phyloP scores from a whole-genome alignment of 371 early-diverging fungal genomes.

The Saksenaea vasiformis region DNA sequence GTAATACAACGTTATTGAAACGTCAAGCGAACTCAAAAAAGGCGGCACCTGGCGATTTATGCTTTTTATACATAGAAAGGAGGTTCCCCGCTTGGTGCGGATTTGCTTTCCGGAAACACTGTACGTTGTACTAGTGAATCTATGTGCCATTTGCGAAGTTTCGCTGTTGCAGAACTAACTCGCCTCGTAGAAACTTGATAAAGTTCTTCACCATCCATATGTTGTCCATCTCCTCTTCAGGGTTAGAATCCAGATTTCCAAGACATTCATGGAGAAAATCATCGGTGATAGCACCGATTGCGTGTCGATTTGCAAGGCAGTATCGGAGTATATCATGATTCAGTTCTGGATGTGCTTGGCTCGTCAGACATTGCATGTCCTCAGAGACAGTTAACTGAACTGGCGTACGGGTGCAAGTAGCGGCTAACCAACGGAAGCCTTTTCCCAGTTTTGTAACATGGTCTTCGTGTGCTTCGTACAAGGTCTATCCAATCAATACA shows the following conservation, averaged over 20 bases:
- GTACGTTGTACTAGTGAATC: no score
- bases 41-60: no score
- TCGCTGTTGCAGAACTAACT: not conserved
- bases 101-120: no score
- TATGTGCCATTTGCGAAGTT: no score
- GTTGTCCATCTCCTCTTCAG: constrained; percentile 19
- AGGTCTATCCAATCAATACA: constrained; percentile 14
- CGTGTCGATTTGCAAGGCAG: not conserved
- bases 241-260: not conserved
- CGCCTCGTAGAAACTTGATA: constrained; percentile 17
- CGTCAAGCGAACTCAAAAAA: no score
- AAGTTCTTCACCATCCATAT: constrained; percentile 28
- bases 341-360: constrained; percentile 71
- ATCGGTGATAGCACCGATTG: not conserved
- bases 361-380: constrained; percentile 43
- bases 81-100: no score
- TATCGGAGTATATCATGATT: not conserved
- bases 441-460: constrained; percentile 39
- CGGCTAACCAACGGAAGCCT: constrained; percentile 31
- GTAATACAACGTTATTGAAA: no score
- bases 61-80: no score
- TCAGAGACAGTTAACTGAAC: constrained; percentile 45
- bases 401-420: constrained; percentile 21
- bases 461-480: constrained; percentile 62
- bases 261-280: not conserved